Evolutionary conservation across 139 green algal genomes (phyloP).

Genomic region (Chlamydomonas applanata): DNA sequence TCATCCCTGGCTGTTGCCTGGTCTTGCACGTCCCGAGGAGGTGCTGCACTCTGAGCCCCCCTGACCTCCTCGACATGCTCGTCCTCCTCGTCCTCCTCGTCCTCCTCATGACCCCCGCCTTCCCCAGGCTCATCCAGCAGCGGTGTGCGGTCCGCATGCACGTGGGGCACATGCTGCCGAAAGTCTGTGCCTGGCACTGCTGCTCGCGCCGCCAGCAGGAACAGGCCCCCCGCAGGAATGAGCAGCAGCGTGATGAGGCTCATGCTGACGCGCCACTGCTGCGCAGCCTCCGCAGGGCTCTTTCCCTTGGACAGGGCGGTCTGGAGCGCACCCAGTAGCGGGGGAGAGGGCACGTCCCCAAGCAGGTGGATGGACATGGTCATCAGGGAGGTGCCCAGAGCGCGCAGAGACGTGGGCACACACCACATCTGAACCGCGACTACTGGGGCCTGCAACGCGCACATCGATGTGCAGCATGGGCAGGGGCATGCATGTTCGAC

Average conservation of each 20-base stretch:
- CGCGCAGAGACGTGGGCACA: constrained; percentile 74
- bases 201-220: constrained; percentile 19
- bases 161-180: too few species aligned
- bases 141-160: too few species aligned
- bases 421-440: constrained; percentile 79
- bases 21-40: too few species aligned
- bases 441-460: constrained; percentile 62
- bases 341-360: constrained; percentile 91
- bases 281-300: constrained; percentile 16
- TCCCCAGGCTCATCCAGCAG: too few species aligned
- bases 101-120: too few species aligned
- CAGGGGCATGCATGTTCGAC: too few species aligned
- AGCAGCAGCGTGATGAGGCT: constrained; percentile 47
- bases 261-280: constrained; percentile 55
- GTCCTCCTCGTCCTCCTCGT: too few species aligned
- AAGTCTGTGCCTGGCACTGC: constrained; percentile 26
- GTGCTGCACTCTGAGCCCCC: too few species aligned
- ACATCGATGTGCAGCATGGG: too few species aligned
- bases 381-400: constrained; percentile 76
- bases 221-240: constrained; percentile 32
- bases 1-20: too few species aligned
- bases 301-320: constrained; percentile 24
- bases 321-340: constrained; percentile 79
- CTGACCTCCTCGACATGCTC: too few species aligned
- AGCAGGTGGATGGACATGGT: constrained; percentile 89